A percentile compares a stretch with the other conserved stretches of the same genome.
Evolutionary conservation across 495 filamentous ascomycete genomes (phyloP).

Genomic region (Aspergillus kassunensis): DNA sequence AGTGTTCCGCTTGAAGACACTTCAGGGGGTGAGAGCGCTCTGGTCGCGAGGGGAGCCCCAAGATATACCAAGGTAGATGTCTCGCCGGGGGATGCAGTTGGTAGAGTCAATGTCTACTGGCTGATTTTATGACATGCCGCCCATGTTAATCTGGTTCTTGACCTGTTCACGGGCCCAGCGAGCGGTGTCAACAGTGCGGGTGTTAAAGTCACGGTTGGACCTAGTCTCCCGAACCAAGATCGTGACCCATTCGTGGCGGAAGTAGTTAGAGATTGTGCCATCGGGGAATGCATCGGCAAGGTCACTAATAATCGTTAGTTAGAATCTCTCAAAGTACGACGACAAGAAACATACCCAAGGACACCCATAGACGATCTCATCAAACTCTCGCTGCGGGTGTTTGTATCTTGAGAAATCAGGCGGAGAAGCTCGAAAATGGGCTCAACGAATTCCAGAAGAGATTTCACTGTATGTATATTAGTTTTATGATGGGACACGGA

Average conservation of each 20-base stretch:
- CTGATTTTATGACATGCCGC: constrained; percentile 36
- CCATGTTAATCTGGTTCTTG: constrained; percentile 73
- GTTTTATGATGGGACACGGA: constrained; percentile 18
- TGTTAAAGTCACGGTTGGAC: constrained; percentile 73
- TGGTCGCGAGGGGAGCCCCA: constrained; percentile 13
- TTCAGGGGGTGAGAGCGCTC: constrained; percentile 4
- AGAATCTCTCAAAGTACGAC: not conserved
- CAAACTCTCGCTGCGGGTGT: constrained; percentile 77
- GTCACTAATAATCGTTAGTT: constrained; percentile 62
- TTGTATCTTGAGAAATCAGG: constrained; percentile 71
- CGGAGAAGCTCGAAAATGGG: constrained; percentile 88
- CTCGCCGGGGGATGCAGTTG: constrained; percentile 4
- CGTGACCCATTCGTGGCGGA: constrained; percentile 87
- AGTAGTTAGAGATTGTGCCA: constrained; percentile 77
- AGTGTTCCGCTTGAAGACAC: constrained; percentile 8
- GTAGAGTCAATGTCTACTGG: not conserved
- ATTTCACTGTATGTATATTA: constrained; percentile 48
- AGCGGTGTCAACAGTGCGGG: constrained; percentile 86
- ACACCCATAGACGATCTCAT: constrained; percentile 94
- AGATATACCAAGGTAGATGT: constrained; percentile 9
- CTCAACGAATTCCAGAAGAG: constrained; percentile 72
- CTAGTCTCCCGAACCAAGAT: constrained; percentile 82
- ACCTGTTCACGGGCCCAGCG: constrained; percentile 97
- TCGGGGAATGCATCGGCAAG: constrained; percentile 89
- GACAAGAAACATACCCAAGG: constrained; percentile 65